Evolutionary conservation across 495 filamentous ascomycete genomes (phyloP).

Genomic region (Hyaloscypha variabilis): DNA sequence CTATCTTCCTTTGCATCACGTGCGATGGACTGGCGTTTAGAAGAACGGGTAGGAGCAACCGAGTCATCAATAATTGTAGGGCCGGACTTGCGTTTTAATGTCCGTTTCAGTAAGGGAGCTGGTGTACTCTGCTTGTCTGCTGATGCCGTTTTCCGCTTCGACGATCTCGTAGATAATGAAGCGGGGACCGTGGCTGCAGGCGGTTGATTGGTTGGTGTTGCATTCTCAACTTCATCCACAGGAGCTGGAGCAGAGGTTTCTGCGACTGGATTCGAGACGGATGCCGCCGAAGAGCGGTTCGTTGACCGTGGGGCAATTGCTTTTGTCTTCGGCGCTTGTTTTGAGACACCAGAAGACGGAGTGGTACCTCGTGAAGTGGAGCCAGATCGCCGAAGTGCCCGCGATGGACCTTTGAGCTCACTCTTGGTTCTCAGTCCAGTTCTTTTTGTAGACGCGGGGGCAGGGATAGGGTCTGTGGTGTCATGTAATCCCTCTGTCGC

Average conservation of each 20-base stretch:
- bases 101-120: constrained; percentile 7
- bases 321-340: background rate
- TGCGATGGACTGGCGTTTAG: constrained; percentile 23
- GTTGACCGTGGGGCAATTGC: background rate
- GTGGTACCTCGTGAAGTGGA: background rate
- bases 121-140: constrained; percentile 5
- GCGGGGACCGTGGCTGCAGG: background rate
- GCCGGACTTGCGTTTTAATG: constrained; percentile 15
- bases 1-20: constrained; percentile 2
- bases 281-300: background rate
- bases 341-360: background rate
- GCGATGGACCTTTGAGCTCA: constrained; percentile 16
- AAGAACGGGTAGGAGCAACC: constrained; percentile 8
- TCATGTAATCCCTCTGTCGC: background rate
- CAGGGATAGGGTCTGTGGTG: background rate
- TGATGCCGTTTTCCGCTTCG: background rate
- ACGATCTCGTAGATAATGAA: background rate
- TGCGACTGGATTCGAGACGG: background rate
- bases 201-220: background rate
- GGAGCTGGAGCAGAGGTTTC: background rate
- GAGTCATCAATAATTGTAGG: background rate
- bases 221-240: background rate
- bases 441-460: background rate
- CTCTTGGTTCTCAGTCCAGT: constrained; percentile 10
- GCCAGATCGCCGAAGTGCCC: background rate